Evolutionary conservation across 176 grass and related monocot species (phyloP), one percentile per base, ranked within the genome.

Genomic region (Aegilops tauschii): DNA sequence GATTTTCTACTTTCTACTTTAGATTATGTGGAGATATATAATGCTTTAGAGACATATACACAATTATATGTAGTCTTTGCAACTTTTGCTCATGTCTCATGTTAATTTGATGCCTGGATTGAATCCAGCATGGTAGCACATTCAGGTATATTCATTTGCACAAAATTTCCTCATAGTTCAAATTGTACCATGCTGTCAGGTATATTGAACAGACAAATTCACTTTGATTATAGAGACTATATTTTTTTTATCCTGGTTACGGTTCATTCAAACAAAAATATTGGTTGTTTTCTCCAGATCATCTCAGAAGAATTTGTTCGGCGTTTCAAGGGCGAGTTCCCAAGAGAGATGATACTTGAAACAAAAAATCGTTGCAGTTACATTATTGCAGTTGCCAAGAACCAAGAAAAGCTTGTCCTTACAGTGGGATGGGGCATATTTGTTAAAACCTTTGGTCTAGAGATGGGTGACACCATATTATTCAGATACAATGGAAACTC

Each of bases 271-370:
- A 47, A 47, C 45, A 47, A 77, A 56, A 56, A 32, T 11, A 34
- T 10, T 34, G 20, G 29, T 56, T 77, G 28, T 77, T 77, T 49
- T 54, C 49, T 77, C 47, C 75, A 77, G 75, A 58, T 21, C 75
- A 21, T 77, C 30, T 50, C 75, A 8, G 50, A 77, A 58, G 75
- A 77, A 77, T 77, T 77, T 59, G 18, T 77, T 29, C 10, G 31
- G 50, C 75, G 49, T 77, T 77, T 77, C 25, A 77, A 77, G 75
- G 75, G 47, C 18, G 49, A 34, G 29, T 35, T 77, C n/a, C 75
- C 28, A 32, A 29, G 8, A 59, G 75, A 58, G 30, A 35, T 77
- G 9, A 32, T 20, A 58, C 49, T 77, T 21, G 75, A 77, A 58
- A 59, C 75, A 58, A 5, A 30, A 34, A 77, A 59, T 34, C 9